These are phyloP conservation scores for Suhomyces prunicola DNA, from an alignment of 805 yeast genomes.

Conservation along the genomic window DNA sequence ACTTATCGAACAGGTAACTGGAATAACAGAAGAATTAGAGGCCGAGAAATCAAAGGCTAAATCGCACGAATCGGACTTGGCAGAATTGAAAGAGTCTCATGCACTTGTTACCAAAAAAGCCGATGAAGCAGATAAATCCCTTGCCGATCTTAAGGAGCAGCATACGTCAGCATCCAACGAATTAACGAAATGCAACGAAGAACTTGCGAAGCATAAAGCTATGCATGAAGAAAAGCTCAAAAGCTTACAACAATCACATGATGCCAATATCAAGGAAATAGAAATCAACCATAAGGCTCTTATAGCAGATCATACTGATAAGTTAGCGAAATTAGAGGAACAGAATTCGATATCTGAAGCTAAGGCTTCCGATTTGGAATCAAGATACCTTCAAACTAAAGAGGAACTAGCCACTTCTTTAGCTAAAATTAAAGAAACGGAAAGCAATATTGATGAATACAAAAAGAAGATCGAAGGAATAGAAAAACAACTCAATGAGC, in stretches of 20 bases:
- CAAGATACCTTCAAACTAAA: background rate
- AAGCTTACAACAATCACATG: background rate
- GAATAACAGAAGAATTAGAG: background rate
- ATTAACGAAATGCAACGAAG: background rate
- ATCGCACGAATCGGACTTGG: background rate
- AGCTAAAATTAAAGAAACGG: background rate
- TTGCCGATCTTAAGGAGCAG: background rate
- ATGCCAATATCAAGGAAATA: background rate
- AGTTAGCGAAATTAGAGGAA: background rate
- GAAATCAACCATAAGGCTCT: background rate
- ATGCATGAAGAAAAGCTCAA: background rate
- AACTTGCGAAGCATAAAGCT: background rate
- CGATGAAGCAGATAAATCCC: background rate
- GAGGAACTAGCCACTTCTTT: background rate
- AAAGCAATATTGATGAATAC: background rate
- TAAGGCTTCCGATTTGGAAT: background rate
- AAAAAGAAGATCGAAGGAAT: background rate
- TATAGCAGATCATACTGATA: background rate
- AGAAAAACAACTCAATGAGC: background rate
- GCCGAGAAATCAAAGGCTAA: background rate
- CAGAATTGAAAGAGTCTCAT: background rate
- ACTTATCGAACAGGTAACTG: background rate
- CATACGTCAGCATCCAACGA: background rate
- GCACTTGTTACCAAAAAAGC: background rate
- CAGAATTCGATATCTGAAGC: background rate